phyloP scores from a whole-genome alignment of 495 filamentous ascomycete species.

The Talaromyces adpressus region DNA sequence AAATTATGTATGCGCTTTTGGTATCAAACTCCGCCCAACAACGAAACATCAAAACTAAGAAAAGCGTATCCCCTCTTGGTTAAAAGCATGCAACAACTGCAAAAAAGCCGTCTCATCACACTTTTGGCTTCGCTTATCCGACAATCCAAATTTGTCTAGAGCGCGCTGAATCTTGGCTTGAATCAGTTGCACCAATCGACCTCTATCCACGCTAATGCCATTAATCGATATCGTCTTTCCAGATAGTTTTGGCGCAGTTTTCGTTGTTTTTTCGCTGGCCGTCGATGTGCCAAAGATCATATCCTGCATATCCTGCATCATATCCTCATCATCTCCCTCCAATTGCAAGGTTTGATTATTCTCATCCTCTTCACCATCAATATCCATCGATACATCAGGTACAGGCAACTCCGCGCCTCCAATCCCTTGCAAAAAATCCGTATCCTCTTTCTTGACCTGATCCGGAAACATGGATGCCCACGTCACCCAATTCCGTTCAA shows the following conservation, averaged over 20 bases:
- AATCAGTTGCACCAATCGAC: conserved; percentile 1
- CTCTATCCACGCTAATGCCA: conserved; percentile 2
- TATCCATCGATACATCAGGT: conserved; percentile 1
- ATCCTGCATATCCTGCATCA: conserved; percentile 10
- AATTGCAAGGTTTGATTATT: background rate
- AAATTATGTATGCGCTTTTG: background rate
- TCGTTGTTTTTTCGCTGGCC: background rate
- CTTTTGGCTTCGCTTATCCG: conserved; percentile 6
- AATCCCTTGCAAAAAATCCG: conserved; percentile 5
- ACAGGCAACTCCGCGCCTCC: background rate
- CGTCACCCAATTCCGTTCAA: conserved; percentile 11
- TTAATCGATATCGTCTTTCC: conserved; percentile 7
- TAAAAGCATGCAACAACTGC: conserved; percentile 8
- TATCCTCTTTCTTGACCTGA: conserved; percentile 7
- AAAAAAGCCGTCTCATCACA: conserved; percentile 12
- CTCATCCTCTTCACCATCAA: background rate
- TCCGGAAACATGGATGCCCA: conserved; percentile 12
- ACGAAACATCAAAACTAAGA: background rate
- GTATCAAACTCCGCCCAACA: background rate
- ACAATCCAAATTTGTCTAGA: conserved; percentile 5
- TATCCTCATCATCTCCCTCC: conserved; percentile 6
- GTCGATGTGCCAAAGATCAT: conserved; percentile 1
- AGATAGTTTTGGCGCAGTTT: background rate
- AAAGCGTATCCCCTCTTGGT: conserved; percentile 12
- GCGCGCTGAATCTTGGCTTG: conserved; percentile 10